Conservation (phyloP, 2,329 filamentous ascomycete species). For the Colletotrichum scovillei region DNA sequence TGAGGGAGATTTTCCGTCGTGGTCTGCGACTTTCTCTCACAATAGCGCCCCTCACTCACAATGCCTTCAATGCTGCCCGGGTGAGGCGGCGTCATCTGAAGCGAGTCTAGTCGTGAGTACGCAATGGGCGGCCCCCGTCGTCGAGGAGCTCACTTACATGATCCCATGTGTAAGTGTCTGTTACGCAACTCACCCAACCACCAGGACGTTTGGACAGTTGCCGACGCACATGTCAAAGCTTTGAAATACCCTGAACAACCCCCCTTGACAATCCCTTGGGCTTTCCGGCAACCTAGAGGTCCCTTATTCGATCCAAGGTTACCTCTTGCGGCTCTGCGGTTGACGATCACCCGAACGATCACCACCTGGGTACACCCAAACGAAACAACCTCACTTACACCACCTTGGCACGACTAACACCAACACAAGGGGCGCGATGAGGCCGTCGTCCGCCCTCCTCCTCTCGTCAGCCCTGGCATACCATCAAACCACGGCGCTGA, state of each 20-base stretch:
- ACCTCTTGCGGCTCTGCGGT: slow-evolving; percentile 3
- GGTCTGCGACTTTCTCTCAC: not conserved
- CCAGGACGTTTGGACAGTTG: not conserved
- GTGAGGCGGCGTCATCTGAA: not conserved
- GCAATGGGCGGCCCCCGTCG: slow-evolving; percentile 6
- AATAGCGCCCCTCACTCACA: not conserved
- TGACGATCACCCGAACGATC: not conserved
- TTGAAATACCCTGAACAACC: slow-evolving; percentile 27
- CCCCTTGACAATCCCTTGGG: too few relatives aligned
- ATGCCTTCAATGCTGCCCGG: too few relatives aligned
- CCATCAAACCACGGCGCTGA: slow-evolving; percentile 16
- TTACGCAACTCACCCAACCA: not conserved
- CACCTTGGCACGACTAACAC: not conserved
- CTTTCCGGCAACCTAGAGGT: not conserved
- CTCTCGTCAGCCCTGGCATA: slow-evolving; percentile 13
- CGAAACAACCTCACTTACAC: not conserved
- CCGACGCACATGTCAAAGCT: slow-evolving; percentile 10
- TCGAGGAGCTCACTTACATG: not conserved
- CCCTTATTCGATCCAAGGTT: too few relatives aligned
- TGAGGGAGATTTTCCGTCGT: not conserved
- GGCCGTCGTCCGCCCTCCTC: slow-evolving; percentile 7
- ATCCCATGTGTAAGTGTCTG: not conserved
- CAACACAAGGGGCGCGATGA: slow-evolving; percentile 6
- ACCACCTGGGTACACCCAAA: not conserved
- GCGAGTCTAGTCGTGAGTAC: not conserved